phyloP scores from a whole-genome alignment of 2,329 filamentous ascomycete genomes.

The Ascosphaera acerosa region DNA sequence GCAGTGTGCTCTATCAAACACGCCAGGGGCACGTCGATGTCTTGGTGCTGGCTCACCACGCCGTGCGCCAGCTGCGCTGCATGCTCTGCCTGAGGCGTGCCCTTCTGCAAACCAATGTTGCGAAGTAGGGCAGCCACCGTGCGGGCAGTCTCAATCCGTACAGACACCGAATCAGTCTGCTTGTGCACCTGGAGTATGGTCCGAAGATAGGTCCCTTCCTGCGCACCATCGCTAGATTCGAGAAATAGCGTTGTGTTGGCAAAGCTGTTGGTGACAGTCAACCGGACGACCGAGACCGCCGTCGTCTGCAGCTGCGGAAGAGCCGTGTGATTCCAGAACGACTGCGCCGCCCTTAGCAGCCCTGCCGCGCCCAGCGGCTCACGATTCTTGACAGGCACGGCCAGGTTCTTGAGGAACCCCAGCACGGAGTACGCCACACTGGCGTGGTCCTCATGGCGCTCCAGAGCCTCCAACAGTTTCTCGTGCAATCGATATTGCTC shows the following conservation, averaged over 20 bases:
- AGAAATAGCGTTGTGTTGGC: conserved; percentile 17
- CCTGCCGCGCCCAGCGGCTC: conserved; percentile 15
- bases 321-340: conserved; percentile 17
- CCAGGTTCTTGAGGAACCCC: conserved; percentile 24
- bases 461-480: conserved; percentile 17
- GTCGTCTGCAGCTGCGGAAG: conserved; percentile 21
- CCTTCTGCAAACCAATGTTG: conserved; percentile 7
- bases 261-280: conserved; percentile 14
- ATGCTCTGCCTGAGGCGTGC: conserved; percentile 2
- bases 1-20: conserved; percentile 21
- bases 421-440: conserved; percentile 20
- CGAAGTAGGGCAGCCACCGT: conserved; percentile 21
- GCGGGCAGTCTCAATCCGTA: conserved; percentile 23
- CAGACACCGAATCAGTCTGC: conserved; percentile 19
- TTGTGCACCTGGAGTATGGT: conserved; percentile 18
- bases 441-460: conserved; percentile 13
- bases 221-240: conserved; percentile 10
- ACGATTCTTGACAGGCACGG: conserved; percentile 20
- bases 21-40: conserved; percentile 16
- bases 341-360: conserved; percentile 15
- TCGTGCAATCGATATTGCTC: conserved; percentile 16
- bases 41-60: conserved; percentile 14
- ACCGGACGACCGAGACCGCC: conserved; percentile 17
- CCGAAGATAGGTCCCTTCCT: conserved; percentile 16
- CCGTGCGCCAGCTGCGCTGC: conserved; percentile 10